A percentile compares a stretch with the other conserved stretches of the same genome.
These are phyloP conservation scores for Paxillus involutus DNA, from an alignment of 768 basidiomycete species.

Conservation along the genomic window DNA sequence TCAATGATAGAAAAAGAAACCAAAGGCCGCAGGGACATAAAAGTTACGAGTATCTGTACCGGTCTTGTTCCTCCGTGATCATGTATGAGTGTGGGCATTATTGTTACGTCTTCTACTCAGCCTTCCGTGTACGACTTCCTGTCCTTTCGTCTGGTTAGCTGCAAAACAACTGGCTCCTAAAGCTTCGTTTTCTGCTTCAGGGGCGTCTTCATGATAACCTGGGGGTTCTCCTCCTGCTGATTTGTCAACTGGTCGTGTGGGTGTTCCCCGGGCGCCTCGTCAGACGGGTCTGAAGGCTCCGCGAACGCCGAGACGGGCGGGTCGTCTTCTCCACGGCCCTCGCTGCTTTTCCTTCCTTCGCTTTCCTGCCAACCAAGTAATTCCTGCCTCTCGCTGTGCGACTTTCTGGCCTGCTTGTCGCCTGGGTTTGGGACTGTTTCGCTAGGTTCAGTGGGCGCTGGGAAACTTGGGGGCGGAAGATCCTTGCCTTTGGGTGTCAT, in stretches of 20 bases:
- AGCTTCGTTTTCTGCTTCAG: not conserved
- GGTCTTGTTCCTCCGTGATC: not conserved
- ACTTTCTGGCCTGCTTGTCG: not conserved
- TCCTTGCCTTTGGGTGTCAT: conserved; percentile 3
- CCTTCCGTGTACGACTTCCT: not conserved
- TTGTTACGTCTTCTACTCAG: not conserved
- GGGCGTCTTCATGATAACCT: conserved; percentile 4
- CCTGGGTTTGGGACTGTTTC: not conserved
- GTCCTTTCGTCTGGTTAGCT: not conserved
- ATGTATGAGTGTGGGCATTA: not conserved
- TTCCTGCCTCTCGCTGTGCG: not conserved
- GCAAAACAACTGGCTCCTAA: not conserved
- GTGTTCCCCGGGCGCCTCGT: conserved; percentile 30
- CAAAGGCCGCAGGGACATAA: conserved; percentile 23
- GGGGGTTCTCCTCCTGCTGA: conserved; percentile 34
- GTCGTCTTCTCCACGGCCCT: not conserved
- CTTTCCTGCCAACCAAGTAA: not conserved
- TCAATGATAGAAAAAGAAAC: conserved; percentile 35
- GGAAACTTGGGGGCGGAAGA: not conserved
- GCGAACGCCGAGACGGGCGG: conserved; percentile 5
- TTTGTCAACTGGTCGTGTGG: conserved; percentile 21
- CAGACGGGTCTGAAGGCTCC: conserved; percentile 28
- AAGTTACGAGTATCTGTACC: not conserved
- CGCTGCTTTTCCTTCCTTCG: not conserved
- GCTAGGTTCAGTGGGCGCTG: not conserved